Base-by-base conservation (phyloP, 768 basidiomycete species). In the Tulasnella sp. region DNA sequence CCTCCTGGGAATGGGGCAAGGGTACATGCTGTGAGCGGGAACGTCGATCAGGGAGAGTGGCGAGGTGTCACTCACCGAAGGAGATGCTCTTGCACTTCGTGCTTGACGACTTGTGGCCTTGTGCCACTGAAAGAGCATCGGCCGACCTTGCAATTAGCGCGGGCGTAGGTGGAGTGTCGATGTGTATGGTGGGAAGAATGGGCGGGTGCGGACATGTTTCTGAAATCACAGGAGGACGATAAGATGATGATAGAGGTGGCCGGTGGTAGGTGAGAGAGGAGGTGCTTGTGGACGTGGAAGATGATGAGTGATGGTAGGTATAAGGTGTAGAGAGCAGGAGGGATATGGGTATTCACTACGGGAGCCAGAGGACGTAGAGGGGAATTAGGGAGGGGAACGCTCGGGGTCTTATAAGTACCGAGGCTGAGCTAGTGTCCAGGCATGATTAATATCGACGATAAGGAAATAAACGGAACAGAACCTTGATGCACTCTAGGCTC, bases 61-160 rank as follows among this genome's bases (percentile, higher is more conserved):
- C 12, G 44, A 74, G 3, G 39, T 40, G 39, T 42, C 31, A 36
- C 14, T 36, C 12, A 40, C 73, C 73, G 14, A 21, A 40, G 34
- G 18, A 74, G n/a, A 46, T 74, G 73, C 27, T 74, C 73, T 19
- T 74, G 39, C 4, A 74, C 73, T 40, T 74, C 73, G 42, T 74
- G 73, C 44, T 40, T 40, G n/a, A 74, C 27, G n/a, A 42, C 73
- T 27, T 74, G 73, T n/a, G 73, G n/a, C 12, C 10, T 31, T n/a
- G 73, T 27, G 38, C 73, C 73, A 24, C 16, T 38, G 21, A 38
- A 74, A 4, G 38, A 16, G 38, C 73, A 74, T 46, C 44, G 10
- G 39, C 39, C 44, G 73, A 42, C 24, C 38, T 74, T 74, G 73
- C 73, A 74, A 27, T 39, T 74, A n/a, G 44, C 39, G 21, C 7